Evolutionary conservation across 2,329 filamentous ascomycete species (phyloP).

Genomic region (Ascochyta koolunga): DNA sequence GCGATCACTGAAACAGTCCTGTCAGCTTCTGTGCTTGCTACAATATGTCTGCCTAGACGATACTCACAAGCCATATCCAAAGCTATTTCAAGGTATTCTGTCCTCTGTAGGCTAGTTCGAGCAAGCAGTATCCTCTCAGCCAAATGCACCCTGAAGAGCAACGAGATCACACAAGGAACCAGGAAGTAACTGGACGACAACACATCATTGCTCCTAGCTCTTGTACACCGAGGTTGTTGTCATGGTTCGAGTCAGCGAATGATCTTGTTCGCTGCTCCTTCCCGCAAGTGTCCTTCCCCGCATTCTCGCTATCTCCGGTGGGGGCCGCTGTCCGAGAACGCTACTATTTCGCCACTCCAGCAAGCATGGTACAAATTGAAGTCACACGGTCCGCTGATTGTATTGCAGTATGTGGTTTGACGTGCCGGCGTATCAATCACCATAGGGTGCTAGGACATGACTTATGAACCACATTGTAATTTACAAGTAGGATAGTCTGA

Average conservation of each 20-base stretch:
- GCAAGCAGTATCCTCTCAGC: not conserved
- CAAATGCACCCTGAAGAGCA: not conserved
- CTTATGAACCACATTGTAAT: no score
- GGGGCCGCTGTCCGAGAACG: not conserved
- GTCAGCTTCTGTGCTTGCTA: not conserved
- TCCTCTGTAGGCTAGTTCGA: not conserved
- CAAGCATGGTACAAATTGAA: not conserved
- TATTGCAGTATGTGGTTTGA: not conserved
- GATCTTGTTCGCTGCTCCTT: not conserved
- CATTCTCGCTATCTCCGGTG: constrained; percentile 7
- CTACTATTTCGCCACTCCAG: not conserved
- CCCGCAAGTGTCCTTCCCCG: constrained; percentile 6
- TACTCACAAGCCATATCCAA: constrained; percentile 9
- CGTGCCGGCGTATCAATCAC: not conserved
- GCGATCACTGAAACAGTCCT: not conserved
- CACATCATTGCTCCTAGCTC: not conserved
- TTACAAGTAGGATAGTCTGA: no score
- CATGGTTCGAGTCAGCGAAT: constrained; percentile 15
- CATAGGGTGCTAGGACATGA: no score
- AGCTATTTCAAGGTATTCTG: not conserved
- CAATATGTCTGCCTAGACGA: not conserved
- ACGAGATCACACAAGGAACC: not conserved
- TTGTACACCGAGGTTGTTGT: constrained; percentile 13
- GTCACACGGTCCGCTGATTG: not conserved
- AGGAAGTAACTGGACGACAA: not conserved